phyloP scores from a whole-genome alignment of 2,329 filamentous ascomycete species.

The Cladosporium sp. region DNA sequence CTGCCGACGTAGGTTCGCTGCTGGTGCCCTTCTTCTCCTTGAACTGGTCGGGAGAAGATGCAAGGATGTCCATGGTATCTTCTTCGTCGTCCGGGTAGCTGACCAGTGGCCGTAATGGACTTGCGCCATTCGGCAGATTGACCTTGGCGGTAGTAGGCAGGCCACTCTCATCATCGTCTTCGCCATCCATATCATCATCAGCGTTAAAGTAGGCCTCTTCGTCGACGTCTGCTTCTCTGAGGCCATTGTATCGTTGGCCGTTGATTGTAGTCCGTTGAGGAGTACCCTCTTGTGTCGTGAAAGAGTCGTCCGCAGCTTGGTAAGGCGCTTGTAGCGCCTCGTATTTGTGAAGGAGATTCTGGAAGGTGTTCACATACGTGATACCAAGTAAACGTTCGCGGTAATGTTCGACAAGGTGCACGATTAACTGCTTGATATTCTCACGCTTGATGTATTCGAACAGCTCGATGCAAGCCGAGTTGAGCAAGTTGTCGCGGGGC shows the following conservation, averaged over 20 bases:
- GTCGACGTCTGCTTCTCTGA: conserved; percentile 80
- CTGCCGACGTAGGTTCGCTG: conserved; percentile 28
- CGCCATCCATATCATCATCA: conserved; percentile 81
- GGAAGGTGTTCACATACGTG: conserved; percentile 83
- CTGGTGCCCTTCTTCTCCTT: conserved; percentile 31
- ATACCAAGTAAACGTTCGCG: conserved; percentile 74
- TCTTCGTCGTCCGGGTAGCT: conserved; percentile 72
- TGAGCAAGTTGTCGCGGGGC: conserved; percentile 88
- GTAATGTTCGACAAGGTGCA: conserved; percentile 81
- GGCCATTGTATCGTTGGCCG: conserved; percentile 60
- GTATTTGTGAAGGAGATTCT: conserved; percentile 71
- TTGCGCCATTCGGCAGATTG: conserved; percentile 60
- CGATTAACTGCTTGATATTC: conserved; percentile 75
- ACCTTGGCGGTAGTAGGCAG: conserved; percentile 37
- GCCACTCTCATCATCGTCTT: conserved; percentile 40
- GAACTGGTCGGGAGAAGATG: conserved; percentile 50
- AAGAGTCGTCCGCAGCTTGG: conserved; percentile 56
- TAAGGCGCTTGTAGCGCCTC: conserved; percentile 64
- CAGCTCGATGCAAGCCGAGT: conserved; percentile 89
- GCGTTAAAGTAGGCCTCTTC: conserved; percentile 95
- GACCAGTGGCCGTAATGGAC: conserved; percentile 72
- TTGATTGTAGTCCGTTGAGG: conserved; percentile 50
- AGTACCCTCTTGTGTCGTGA: conserved; percentile 66
- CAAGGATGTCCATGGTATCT: conserved; percentile 54
- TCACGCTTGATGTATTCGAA: conserved; percentile 86